These are phyloP conservation scores for Ogataea salicorniae DNA, from an alignment of 805 yeast genomes.

Conservation along the genomic window DNA sequence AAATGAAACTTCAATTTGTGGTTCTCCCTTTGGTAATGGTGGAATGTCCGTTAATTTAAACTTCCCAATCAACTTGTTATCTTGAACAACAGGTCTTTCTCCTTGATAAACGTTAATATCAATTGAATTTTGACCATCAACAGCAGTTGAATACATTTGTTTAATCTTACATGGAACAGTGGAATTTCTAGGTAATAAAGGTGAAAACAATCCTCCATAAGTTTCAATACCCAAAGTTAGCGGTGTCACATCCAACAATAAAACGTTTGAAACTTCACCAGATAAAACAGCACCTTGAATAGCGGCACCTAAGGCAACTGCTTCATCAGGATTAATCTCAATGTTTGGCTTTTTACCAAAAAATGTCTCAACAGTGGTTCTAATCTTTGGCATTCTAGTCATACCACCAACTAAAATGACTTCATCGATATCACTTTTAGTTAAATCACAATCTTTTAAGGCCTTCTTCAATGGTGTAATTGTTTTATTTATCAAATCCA, in stretches of 20 bases:
- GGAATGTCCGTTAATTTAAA: slow-evolving; percentile 89
- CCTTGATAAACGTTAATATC: slow-evolving; percentile 98
- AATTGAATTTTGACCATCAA: slow-evolving; percentile 91
- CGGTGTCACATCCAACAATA: slow-evolving; percentile 84
- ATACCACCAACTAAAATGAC: slow-evolving; percentile 86
- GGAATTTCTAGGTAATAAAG: slow-evolving; percentile 82
- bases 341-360: slow-evolving; percentile 83
- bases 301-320: slow-evolving; percentile 95
- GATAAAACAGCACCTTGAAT: slow-evolving; percentile 95
- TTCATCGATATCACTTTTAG: slow-evolving; percentile 64
- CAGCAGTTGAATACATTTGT: slow-evolving; percentile 91
- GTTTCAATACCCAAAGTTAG: slow-evolving; percentile 92
- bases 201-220: slow-evolving; percentile 92
- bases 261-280: slow-evolving; percentile 91
- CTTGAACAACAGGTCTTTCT: slow-evolving; percentile 92
- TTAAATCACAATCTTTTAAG: slow-evolving; percentile 70
- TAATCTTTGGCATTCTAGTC: slow-evolving; percentile 89
- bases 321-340: slow-evolving; percentile 93
- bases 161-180: slow-evolving; percentile 92
- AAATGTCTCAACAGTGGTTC: slow-evolving; percentile 66
- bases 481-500: slow-evolving; percentile 63
- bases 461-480: slow-evolving; percentile 77
- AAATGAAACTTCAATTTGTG: slow-evolving; percentile 86
- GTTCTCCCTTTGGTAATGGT: slow-evolving; percentile 84
- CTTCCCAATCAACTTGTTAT: slow-evolving; percentile 92